Evolutionary conservation across 176 grass and related monocot genomes (phyloP).

Genomic region (Carex cristatella): DNA sequence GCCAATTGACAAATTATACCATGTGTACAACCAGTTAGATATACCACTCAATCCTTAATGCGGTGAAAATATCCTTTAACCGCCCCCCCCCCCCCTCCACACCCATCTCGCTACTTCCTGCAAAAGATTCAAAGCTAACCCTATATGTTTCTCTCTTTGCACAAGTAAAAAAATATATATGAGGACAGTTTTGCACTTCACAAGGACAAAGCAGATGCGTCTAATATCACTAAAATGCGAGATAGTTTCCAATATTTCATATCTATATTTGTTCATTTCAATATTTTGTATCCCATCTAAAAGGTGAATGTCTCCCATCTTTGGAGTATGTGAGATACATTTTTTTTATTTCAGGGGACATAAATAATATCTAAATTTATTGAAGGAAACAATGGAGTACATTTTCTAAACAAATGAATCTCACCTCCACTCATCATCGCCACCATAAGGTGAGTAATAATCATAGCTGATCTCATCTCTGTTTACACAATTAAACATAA

Average conservation of each 20-base stretch:
- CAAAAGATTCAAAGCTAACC: background rate
- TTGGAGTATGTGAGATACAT: background rate
- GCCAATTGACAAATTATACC: background rate
- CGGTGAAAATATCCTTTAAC: background rate
- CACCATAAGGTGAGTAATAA: slow-evolving; percentile 67
- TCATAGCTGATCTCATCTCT: slow-evolving; percentile 48
- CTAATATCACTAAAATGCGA: background rate
- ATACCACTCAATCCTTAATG: background rate
- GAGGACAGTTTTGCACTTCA: background rate
- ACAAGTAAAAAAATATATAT: background rate
- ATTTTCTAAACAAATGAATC: background rate
- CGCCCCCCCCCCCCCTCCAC: background rate
- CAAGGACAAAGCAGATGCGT: background rate
- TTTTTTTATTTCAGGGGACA: background rate
- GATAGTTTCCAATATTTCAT: background rate
- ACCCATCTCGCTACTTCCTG: background rate
- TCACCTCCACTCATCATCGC: slow-evolving; percentile 73
- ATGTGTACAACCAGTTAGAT: background rate
- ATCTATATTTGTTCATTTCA: background rate
- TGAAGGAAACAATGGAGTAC: background rate
- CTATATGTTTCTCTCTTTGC: background rate
- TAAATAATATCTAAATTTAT: background rate
- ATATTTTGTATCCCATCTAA: background rate
- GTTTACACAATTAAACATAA: slow-evolving; percentile 89
- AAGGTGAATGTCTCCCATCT: background rate